These are phyloP conservation scores for Botrytis deweyae DNA, from an alignment of 2,329 filamentous ascomycete genomes.

Conservation along the genomic window DNA sequence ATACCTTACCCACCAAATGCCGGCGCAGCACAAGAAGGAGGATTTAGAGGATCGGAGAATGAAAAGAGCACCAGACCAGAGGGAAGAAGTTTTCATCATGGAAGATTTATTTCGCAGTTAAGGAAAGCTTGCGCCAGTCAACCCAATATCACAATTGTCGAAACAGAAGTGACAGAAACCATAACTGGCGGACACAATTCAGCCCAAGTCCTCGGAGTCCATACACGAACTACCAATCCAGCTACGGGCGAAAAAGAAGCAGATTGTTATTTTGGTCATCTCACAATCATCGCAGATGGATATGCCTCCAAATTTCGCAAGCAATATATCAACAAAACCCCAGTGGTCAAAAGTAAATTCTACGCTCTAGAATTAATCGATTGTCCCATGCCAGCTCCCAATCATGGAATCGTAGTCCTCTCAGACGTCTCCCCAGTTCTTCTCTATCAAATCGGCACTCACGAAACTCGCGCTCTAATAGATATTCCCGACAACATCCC, in stretches of 20 bases:
- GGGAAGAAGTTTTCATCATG: constrained; percentile 89
- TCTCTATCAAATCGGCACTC: constrained; percentile 94
- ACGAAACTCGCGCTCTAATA: constrained; percentile 86
- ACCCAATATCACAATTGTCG: constrained; percentile 84
- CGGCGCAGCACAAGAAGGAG: constrained; percentile 41
- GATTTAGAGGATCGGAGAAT: constrained; percentile 34
- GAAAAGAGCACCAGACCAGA: constrained; percentile 52
- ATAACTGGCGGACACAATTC: constrained; percentile 63
- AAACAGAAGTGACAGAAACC: constrained; percentile 79
- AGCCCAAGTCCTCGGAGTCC: constrained; percentile 77
- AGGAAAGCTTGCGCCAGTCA: constrained; percentile 71
- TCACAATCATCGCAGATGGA: constrained; percentile 89
- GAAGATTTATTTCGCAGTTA: constrained; percentile 83
- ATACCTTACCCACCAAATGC: constrained; percentile 73
- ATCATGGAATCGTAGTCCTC: constrained; percentile 86
- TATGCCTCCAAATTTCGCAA: constrained; percentile 92
- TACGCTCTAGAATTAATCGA: constrained; percentile 92
- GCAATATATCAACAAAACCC: constrained; percentile 64
- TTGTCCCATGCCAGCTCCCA: constrained; percentile 69
- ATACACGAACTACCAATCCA: constrained; percentile 64
- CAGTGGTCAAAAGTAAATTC: constrained; percentile 80
- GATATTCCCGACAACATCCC: constrained; percentile 80
- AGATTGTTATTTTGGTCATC: constrained; percentile 82
- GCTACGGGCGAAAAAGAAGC: constrained; percentile 54
- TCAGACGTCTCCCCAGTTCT: constrained; percentile 76